Percentiles rank a stretch among this genome's conserved stretches.
phyloP scores from a whole-genome alignment of 1,284 basidiomycete species.

The Golubevia sp. region DNA sequence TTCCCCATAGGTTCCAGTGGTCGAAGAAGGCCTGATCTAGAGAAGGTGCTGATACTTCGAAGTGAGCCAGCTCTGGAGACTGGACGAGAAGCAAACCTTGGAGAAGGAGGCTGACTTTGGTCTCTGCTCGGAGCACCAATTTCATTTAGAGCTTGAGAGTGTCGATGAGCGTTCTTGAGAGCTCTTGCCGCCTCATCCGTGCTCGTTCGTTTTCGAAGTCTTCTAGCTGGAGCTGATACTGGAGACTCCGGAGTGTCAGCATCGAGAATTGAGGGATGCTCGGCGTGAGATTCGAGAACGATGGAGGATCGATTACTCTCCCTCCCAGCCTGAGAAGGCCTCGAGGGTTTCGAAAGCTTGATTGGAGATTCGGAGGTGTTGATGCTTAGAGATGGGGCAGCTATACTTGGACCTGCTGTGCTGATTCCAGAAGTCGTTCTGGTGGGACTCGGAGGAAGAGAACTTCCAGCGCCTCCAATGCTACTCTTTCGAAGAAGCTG shows the following conservation, averaged over 20 bases:
- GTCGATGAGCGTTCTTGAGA: background rate
- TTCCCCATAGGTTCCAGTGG: constrained; percentile 45
- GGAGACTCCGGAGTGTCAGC: too few relatives aligned
- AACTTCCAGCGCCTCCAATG: background rate
- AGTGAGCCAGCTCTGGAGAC: constrained; percentile 31
- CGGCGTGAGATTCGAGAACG: constrained; percentile 11
- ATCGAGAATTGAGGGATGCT: constrained; percentile 2
- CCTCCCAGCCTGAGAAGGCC: background rate
- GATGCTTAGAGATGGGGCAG: background rate
- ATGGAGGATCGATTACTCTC: background rate
- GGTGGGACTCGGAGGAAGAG: background rate
- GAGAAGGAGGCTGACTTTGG: background rate
- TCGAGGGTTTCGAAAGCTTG: background rate
- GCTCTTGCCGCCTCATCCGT: background rate
- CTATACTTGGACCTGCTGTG: background rate
- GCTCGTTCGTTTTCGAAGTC: background rate
- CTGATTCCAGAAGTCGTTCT: background rate
- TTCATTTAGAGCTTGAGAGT: background rate
- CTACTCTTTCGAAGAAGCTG: background rate
- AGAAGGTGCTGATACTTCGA: constrained; percentile 31
- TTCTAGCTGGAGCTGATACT: background rate
- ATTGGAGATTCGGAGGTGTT: background rate
- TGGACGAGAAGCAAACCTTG: background rate
- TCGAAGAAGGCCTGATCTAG: constrained; percentile 17
- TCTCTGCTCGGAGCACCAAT: background rate